Conservation (phyloP, 306 rosid genomes). For the Castanea mollissima region DNA sequence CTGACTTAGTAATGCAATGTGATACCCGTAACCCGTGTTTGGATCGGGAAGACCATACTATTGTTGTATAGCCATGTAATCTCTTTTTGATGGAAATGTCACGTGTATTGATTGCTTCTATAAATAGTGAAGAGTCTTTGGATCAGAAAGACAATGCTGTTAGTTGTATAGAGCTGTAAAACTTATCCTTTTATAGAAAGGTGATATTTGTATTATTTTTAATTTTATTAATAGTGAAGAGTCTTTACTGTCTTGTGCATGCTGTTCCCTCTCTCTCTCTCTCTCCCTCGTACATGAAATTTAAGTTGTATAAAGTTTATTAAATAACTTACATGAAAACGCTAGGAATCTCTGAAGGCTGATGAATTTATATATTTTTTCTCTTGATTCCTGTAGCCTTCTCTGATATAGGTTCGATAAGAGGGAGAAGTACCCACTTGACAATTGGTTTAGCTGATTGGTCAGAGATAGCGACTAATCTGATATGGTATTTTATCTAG, state of each 20-base stretch:
- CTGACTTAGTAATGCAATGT: slow-evolving; percentile 47
- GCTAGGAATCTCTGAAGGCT: no score
- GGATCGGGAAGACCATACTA: neutral
- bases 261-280: neutral
- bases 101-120: neutral
- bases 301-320: neutral
- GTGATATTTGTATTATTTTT: neutral
- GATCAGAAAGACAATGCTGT: no score
- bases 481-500: no score
- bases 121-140: neutral
- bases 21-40: neutral
- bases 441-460: no score
- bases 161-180: no score
- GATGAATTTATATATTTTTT: no score
- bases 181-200: neutral
- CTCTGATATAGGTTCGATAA: no score
- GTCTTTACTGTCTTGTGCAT: neutral
- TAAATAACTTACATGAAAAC: no score
- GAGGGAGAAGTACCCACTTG: no score
- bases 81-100: neutral
- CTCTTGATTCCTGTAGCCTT: no score
- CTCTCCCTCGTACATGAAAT: neutral
- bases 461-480: no score
- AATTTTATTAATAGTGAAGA: neutral
- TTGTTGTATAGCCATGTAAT: neutral